Base-by-base conservation (phyloP, 2,329 filamentous ascomycete genomes). In the Colletotrichum tanaceti region DNA sequence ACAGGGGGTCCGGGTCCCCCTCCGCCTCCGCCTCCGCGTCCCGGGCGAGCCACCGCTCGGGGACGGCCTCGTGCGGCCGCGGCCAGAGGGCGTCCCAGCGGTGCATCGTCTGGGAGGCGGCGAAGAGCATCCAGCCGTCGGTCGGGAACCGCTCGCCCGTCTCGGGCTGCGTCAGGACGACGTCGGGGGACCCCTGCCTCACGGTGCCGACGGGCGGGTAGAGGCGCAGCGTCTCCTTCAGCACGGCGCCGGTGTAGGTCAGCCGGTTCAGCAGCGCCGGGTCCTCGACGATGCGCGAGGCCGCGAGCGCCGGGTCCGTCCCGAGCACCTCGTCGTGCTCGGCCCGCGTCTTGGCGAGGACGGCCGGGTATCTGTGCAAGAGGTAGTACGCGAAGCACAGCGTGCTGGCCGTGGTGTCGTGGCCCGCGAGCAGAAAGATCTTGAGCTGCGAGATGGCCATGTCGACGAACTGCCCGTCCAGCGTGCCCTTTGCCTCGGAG, bases 191-290 rank as follows among this genome's bases (percentile, higher is more conserved):
- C 7, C 78, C 79, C 18, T 67, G 57, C 22, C 85, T 80, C 28
- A 82, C 78, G 2, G 80, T 81, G 22, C 79, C 39, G 76, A 74
- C 84, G 2, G 86, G 82, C 0, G 85, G 84, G 71, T 82, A 86
- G 41, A 88, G 72, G 5, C 86, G 80, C 3, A 89, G 77, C 0
- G 81, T 80, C 74, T 89, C 87, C 66, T 85, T 85, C 69, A 87
- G 80, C 9, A 86, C 80, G 32, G 85, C 85, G 4, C 76, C 76
- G 4, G 85, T 86, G 73, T 86, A 88, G 0, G 81, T 78, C 24
- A 89, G 78, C 47, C 81, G 77, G 73, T 84, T 86, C 54, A 89
- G 78, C 5, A 84, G 77, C 24, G 79, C 74, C 0, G 84, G 81
- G 35, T 85, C 76, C 1, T 78, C 71, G 44, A 77, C 74, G n/a